Conservation (phyloP, 768 basidiomycete genomes). For the Mycena floridula region DNA sequence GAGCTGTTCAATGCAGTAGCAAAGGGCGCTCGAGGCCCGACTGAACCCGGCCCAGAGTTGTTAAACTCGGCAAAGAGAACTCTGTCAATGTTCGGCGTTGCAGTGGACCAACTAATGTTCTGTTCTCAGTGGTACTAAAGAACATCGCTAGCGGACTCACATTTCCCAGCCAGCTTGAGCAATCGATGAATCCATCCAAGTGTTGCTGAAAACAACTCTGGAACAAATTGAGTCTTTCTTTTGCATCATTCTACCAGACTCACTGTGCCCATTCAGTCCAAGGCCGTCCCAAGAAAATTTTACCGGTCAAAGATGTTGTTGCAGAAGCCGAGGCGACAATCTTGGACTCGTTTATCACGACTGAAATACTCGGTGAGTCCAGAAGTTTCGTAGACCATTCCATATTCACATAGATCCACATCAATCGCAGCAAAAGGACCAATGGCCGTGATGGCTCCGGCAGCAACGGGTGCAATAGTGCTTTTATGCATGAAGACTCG, state of each 20-base stretch:
- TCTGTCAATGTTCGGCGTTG: constrained; percentile 18
- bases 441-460: constrained; percentile 19
- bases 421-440: constrained; percentile 12
- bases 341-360: constrained; percentile 7
- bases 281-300: constrained; percentile 2
- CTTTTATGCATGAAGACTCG: constrained; percentile 18
- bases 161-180: constrained; percentile 18
- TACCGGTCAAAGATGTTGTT: neutral
- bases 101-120: constrained; percentile 13
- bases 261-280: constrained; percentile 5
- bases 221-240: neutral
- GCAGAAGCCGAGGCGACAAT: neutral
- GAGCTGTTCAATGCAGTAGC: constrained; percentile 11
- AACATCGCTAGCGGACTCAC: no score
- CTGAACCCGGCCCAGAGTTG: constrained; percentile 17
- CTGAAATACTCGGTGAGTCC: neutral
- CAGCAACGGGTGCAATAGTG: constrained; percentile 18
- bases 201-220: constrained; percentile 17
- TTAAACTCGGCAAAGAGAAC: constrained; percentile 18
- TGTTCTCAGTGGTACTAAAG: no score
- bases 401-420: constrained; percentile 11
- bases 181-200: constrained; percentile 13
- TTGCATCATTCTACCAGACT: neutral
- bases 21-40: constrained; percentile 19
- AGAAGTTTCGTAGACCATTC: neutral